phyloP scores from a whole-genome alignment of 1,139 yeast species.

The Debaryomyces udenii region DNA sequence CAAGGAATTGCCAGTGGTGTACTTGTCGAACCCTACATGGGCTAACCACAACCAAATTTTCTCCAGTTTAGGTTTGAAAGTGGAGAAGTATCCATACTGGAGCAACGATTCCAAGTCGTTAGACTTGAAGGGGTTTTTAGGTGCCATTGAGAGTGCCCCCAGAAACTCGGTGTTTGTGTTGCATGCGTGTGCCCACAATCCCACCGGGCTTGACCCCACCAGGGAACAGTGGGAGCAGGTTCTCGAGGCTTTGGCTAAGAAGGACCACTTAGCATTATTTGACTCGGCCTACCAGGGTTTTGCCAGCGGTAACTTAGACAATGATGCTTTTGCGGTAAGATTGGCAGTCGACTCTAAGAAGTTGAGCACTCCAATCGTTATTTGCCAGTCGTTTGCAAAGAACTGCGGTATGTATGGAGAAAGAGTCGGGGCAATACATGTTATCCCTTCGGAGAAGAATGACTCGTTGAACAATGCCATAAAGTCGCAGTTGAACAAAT shows the following conservation, averaged over 20 bases:
- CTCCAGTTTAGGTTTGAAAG: conserved; percentile 62
- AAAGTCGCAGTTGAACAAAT: conserved; percentile 73
- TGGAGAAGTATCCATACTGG: conserved; percentile 79
- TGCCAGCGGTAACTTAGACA: conserved; percentile 70
- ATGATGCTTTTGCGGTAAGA: conserved; percentile 88
- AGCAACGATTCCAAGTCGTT: conserved; percentile 61
- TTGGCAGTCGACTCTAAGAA: conserved; percentile 62
- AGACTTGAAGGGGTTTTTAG: conserved; percentile 69
- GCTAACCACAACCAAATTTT: conserved; percentile 90
- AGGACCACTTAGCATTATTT: conserved; percentile 45
- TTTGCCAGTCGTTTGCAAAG: conserved; percentile 97
- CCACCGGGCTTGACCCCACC: conserved; percentile 55
- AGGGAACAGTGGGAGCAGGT: conserved; percentile 44
- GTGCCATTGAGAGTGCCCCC: conserved; percentile 71
- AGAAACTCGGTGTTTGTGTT: conserved; percentile 69
- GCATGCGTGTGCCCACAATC: conserved; percentile 56
- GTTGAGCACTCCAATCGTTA: conserved; percentile 54
- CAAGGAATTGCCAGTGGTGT: conserved; percentile 53
- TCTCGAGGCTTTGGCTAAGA: conserved; percentile 41
- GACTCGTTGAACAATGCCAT: conserved; percentile 51
- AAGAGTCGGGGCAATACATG: conserved; percentile 91
- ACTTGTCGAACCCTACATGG: conserved; percentile 93
- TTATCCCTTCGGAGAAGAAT: conserved; percentile 54
- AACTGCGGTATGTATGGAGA: conserved; percentile 98
- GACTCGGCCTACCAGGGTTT: conserved; percentile 54